Evolutionary conservation across 352 stramenopile genomes (phyloP), one percentile per base, ranked within the genome.

Genomic region (Pythium brachiatum): DNA sequence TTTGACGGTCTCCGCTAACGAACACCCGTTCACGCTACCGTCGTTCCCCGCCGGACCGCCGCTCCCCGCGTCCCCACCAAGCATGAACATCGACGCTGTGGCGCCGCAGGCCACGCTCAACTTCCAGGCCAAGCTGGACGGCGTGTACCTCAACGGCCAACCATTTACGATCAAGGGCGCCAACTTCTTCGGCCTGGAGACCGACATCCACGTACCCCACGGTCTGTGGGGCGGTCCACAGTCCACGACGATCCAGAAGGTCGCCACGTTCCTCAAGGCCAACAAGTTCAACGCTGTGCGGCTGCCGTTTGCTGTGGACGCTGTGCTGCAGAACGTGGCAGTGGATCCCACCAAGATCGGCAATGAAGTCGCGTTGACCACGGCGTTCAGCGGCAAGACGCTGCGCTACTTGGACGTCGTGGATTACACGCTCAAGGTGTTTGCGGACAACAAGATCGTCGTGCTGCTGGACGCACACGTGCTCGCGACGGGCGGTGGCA

Each of bases 161-260:
- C 67, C 25, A 13, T 87, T 89, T 65, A 65, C 48, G 31, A 31
- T 89, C 58, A 89, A 89, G 34, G 79, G 79, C 36, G 74, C 62
- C 34, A 89, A 69, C 53, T 87, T 70, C 59, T 89, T 89, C 58
- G 79, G 79, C 16, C 78, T 89, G 74, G 79, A 89, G 60, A 82
- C 60, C 15, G 72, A 85, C 51, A 87, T 87, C 62, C 63, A 74
- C 38, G 76, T 81, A 20, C 76, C 76, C 1, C 79, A 89, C 41
- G 79, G 79, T 23, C 68, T 89, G 21, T 89, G 79, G 79, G 77
- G 79, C 15, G 79, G 79, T n/a, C 39, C 53, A 7, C 57, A 73
- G 26, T 88, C 79, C 11, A 88, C 77, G 20, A 82, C 76, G 13
- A 34, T 88, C 13, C 65, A 68, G 1, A 47, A 61, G 6, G 59